Conservation (phyloP, 2,329 filamentous ascomycete species). For the Byssochlamys sp. region DNA sequence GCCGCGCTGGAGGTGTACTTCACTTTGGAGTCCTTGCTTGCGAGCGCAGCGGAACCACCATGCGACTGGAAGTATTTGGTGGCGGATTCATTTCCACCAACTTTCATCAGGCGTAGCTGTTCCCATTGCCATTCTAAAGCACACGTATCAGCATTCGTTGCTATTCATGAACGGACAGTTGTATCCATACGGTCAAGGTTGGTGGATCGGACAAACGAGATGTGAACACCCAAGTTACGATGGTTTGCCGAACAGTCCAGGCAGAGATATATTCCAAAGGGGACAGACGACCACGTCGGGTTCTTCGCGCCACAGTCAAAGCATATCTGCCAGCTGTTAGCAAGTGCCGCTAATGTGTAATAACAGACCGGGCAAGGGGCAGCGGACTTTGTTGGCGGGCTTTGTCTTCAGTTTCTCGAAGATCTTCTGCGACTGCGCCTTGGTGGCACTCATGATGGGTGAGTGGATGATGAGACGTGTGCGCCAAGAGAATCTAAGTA, state of each 20-base stretch:
- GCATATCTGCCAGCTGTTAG: conserved; percentile 58
- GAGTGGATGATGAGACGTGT: conserved; percentile 12
- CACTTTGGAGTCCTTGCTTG: conserved; percentile 91
- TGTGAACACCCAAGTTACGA: conserved; percentile 94
- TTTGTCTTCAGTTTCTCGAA: conserved; percentile 96
- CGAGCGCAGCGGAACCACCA: conserved; percentile 82
- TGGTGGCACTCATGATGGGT: conserved; percentile 60
- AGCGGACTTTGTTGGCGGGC: conserved; percentile 78
- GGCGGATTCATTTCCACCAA: conserved; percentile 93
- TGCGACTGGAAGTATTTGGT: conserved; percentile 98
- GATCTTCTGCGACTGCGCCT: conserved; percentile 90
- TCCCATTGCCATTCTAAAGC: conserved; percentile 91
- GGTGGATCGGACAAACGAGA: conserved; percentile 96
- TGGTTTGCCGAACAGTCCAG: conserved; percentile 96
- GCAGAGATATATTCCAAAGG: conserved; percentile 94
- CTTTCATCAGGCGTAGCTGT: conserved; percentile 92
- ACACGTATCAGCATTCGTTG: conserved; percentile 13
- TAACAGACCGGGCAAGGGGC: conserved; percentile 12
- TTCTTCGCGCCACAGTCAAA: conserved; percentile 98
- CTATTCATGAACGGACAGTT: background rate
- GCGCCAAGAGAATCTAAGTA: conserved; percentile 1
- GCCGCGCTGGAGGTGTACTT: conserved; percentile 94
- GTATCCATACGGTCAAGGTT: conserved; percentile 83
- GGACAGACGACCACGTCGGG: conserved; percentile 95
- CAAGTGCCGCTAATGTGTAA: conserved; percentile 3